Percentiles rank a stretch among this genome's conserved stretches.
These are phyloP conservation scores for Trichophyton verrucosum DNA, from an alignment of 2,329 filamentous ascomycete species.

Conservation along the genomic window DNA sequence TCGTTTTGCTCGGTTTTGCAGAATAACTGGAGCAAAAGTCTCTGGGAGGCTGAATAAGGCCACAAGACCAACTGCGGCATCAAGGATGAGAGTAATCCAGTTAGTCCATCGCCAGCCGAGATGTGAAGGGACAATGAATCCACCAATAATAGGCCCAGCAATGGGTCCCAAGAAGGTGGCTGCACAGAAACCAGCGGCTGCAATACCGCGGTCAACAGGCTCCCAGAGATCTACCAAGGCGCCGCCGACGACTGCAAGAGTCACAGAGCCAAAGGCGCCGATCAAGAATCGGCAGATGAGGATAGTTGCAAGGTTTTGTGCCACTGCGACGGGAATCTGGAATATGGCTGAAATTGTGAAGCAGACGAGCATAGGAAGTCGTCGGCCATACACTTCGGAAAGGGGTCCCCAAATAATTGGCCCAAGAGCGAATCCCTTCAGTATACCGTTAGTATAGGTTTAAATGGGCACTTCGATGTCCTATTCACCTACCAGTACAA, in stretches of 20 bases:
- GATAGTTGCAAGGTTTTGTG: conserved; percentile 42
- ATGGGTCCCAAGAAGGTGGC: conserved; percentile 41
- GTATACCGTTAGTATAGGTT: neutral
- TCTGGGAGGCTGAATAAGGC: conserved; percentile 40
- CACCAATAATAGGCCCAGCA: conserved; percentile 39
- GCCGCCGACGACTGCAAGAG: conserved; percentile 41
- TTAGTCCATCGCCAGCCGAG: conserved; percentile 48
- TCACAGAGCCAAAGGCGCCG: conserved; percentile 41
- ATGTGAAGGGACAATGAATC: conserved; percentile 37
- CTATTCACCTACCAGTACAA: conserved; percentile 26
- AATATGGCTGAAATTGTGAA: conserved; percentile 41
- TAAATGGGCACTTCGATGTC: neutral
- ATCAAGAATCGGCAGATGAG: conserved; percentile 44
- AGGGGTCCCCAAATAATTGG: conserved; percentile 34
- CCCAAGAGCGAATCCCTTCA: conserved; percentile 27
- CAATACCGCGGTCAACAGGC: conserved; percentile 36
- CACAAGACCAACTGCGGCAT: conserved; percentile 30
- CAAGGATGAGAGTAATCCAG: conserved; percentile 43
- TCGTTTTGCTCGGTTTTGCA: conserved; percentile 37
- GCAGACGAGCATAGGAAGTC: conserved; percentile 37
- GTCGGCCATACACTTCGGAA: conserved; percentile 41
- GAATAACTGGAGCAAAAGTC: conserved; percentile 38
- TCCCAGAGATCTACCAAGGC: conserved; percentile 39
- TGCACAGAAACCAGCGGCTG: conserved; percentile 33
- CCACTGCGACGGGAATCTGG: conserved; percentile 43